phyloP scores from a whole-genome alignment of 2,329 filamentous ascomycete species.

The Claviceps africana region DNA sequence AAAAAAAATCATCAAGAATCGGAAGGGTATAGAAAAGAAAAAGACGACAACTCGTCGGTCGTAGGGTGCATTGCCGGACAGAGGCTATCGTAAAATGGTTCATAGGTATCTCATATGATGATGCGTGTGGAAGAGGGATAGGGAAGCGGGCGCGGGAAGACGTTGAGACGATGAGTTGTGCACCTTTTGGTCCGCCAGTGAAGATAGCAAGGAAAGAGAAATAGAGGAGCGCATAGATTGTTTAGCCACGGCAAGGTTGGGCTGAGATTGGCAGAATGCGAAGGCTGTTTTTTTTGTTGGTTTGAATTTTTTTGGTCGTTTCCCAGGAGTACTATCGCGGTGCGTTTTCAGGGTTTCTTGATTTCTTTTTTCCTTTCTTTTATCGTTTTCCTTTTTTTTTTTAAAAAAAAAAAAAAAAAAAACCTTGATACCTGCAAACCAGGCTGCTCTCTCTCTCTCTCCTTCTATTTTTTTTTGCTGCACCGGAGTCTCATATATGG shows the following conservation, averaged over 20 bases:
- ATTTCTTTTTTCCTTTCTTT: slow-evolving; percentile 6
- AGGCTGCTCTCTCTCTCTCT: background rate
- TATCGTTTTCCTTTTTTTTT: background rate
- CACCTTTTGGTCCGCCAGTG: background rate
- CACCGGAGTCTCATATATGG: background rate
- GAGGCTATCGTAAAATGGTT: background rate
- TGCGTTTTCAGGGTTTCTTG: background rate
- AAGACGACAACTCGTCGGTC: background rate
- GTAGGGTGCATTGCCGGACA: background rate
- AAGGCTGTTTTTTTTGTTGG: background rate
- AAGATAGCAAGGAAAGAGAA: background rate
- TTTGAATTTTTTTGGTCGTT: slow-evolving; percentile 3
- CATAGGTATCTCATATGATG: slow-evolving; percentile 12
- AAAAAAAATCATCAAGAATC: background rate
- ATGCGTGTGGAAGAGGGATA: slow-evolving; percentile 2
- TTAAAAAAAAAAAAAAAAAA: no score
- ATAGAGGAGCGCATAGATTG: background rate
- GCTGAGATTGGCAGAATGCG: slow-evolving; percentile 8
- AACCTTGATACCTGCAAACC: background rate
- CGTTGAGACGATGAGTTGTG: background rate
- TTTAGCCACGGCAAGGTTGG: background rate
- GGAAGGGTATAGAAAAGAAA: background rate
- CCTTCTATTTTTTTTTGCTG: background rate
- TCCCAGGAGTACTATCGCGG: background rate
- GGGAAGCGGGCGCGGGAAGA: background rate